Percentiles rank a stretch among this genome's conserved stretches.
Evolutionary conservation across 495 filamentous ascomycete genomes (phyloP).

Genomic region (Parathielavia appendiculata): DNA sequence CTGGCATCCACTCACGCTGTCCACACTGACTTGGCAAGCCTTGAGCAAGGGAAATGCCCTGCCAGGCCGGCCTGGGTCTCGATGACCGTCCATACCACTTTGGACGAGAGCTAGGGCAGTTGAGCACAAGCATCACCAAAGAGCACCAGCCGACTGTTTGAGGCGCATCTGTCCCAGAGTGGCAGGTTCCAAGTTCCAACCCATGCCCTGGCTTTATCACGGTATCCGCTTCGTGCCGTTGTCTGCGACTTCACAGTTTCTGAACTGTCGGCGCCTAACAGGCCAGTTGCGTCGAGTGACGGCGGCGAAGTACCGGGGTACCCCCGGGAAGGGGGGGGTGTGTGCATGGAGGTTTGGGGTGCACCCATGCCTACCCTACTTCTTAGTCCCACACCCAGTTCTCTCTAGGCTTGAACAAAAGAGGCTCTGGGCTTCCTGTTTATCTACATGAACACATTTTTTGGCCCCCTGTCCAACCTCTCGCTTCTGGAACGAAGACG

Average conservation of each 20-base stretch:
- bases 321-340: not conserved
- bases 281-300: conserved; percentile 3
- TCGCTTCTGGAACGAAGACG: not conserved
- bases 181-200: conserved; percentile 1
- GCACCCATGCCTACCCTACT: not conserved
- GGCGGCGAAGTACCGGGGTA: conserved; percentile 11
- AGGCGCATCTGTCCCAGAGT: conserved; percentile 1
- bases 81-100: not conserved
- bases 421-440: not conserved
- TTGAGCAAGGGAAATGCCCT: conserved; percentile 1
- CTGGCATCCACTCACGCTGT: not conserved
- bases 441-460: conserved; percentile 6
- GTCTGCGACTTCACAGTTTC: conserved; percentile 9
- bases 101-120: conserved; percentile 4
- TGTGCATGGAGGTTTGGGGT: conserved; percentile 7
- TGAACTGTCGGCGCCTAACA: conserved; percentile 14
- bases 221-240: not conserved
- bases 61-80: conserved; percentile 3
- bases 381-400: not conserved
- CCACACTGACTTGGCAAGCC: not conserved
- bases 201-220: conserved; percentile 4
- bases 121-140: conserved; percentile 3
- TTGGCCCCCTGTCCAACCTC: not conserved
- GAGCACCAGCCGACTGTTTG: not conserved
- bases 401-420: not conserved